Base-by-base conservation (phyloP, 148 eudicot species). In the Selenicereus undatus region DNA sequence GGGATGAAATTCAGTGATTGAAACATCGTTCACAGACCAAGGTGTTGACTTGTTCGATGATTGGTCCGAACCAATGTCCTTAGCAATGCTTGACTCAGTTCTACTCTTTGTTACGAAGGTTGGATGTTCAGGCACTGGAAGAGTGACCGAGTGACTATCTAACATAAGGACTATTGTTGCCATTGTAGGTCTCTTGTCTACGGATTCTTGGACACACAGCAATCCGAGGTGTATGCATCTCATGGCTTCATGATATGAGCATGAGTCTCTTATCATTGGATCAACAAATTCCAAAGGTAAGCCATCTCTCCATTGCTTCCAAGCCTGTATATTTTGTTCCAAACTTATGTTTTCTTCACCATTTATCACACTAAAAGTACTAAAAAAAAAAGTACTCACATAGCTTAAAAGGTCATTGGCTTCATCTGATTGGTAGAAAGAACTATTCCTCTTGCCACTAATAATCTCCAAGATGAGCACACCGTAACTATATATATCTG, bases 221-320 rank as follows among this genome's bases (percentile, higher is more conserved):
- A 90, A 78, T 2, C 87, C 88, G 30, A 88, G 78, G 26, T 88
- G 88, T 45, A 88, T 65, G 81, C 90, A 88, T 73, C 85, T 82
- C 75, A 66, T 52, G 2, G 84, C 86, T 69, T 88, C 87, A 12
- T 51, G 29, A 20, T 11, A 73, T 27, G 84, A 81, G 56, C 52
- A 79, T 27, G 90, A 80, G 13, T 81, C 75, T 56, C 50, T 52
- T 2, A 88, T 26, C 18, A 76, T 74, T 70, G 80, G 66, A 30
- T 88, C 85, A 48, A 88, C 66, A 14, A 88, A 45, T 54, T 82
- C 84, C 73, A 82, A 21, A 20, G 83, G 82, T 39, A 58, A 29
- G 29, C 81, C 81, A 26, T 84, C 84, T 8, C 50, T 84, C 89
- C 90, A 88, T 9, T 71, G 29, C 32, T 81, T 77, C 87, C 89